Evolutionary conservation across 768 basidiomycete species (phyloP).

Genomic region (Termitomyces sp.): DNA sequence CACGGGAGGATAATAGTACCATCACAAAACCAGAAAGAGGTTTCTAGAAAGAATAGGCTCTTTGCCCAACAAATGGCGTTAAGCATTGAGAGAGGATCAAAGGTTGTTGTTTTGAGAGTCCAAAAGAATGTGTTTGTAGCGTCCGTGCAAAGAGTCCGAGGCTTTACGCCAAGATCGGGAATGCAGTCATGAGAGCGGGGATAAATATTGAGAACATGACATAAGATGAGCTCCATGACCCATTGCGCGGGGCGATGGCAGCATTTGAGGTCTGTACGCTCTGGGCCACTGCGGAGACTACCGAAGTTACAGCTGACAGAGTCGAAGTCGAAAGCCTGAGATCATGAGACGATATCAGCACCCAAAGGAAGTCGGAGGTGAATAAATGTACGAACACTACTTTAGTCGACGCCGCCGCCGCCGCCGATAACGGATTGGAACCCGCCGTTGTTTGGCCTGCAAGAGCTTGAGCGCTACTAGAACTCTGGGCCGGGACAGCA

Average conservation of each 20-base stretch:
- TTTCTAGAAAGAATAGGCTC: not conserved
- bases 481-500: not conserved
- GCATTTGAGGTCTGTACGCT: constrained; percentile 5
- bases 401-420: not conserved
- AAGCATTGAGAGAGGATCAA: not conserved
- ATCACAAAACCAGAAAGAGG: not conserved
- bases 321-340: not conserved
- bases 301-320: not conserved
- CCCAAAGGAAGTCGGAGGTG: not conserved
- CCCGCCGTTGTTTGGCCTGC: not conserved
- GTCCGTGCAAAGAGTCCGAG: not conserved
- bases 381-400: not conserved
- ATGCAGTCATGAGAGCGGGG: constrained; percentile 1
- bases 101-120: not conserved
- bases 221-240: not conserved
- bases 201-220: not conserved
- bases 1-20: not conserved
- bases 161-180: constrained; percentile 2
- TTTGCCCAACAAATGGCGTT: not conserved
- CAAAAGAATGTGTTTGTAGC: not conserved
- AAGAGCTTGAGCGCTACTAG: not conserved
- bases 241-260: not conserved
- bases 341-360: not conserved
- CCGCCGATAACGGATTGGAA: not conserved
- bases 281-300: not conserved